Evolutionary conservation across 352 stramenopile genomes (phyloP), one percentile per base, ranked within the genome.

Genomic region (Phytophthora fragariae): DNA sequence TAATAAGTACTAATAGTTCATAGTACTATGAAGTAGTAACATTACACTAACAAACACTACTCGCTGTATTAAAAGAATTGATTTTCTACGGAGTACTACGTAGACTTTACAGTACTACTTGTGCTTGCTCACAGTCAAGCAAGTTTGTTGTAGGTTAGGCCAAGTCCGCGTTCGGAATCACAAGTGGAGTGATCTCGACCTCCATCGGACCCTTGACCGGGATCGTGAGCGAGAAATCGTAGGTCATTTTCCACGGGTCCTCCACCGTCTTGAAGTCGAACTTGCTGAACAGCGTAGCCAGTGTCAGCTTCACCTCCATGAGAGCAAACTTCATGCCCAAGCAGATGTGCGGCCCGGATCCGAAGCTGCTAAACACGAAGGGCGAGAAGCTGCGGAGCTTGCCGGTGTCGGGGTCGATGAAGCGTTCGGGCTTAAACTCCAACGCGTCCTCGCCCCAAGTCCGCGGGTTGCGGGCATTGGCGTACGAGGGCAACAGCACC

Each of bases 241-340:
- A 89, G 46, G 75, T 84, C 56, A 84, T 65, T 12, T 61, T 57
- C 62, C 68, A 68, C 21, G 75, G 77, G 27, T 83, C 64, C 56
- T 85, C 58, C 2, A 85, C 65, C 1, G 67, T 84, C 53, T 64
- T 64, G 27, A 89, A 50, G 49, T 79, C 69, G 52, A 83, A 86
- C 37, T 79, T 76, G 57, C 73, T 78, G 55, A 85, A 67, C 3
- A 87, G 52, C 29, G 75, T 75, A 27, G 77, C 79, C 52, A 89
- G 58, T n/a, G 77, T 62, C 19, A 86, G 65, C 72, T 86, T 89
- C 57, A 89, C 82, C 68, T 89, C 79, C 58, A 82, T 72, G 46
- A 82, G 69, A 33, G 81, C 81, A 27, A 86, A 75, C 64, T 78
- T 76, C 63, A 53, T 59, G 9, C 84, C 84, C 19, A 92, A 52